phyloP scores from a whole-genome alignment of 2,329 filamentous ascomycete genomes.

The Sporothrix pseudoabietina region DNA sequence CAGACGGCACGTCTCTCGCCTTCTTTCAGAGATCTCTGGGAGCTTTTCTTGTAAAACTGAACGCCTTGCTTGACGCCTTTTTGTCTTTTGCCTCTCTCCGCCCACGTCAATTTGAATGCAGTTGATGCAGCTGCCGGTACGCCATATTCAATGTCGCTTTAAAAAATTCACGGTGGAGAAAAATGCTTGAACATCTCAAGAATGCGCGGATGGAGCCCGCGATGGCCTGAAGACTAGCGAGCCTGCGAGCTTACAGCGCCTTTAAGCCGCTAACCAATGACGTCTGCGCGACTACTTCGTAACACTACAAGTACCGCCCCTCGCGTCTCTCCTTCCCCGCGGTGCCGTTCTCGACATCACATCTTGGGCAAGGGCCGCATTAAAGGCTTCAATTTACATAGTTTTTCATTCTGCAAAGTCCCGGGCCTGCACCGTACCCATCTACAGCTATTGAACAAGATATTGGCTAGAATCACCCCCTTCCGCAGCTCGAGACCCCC shows the following conservation, averaged over 20 bases:
- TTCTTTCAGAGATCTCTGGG: background rate
- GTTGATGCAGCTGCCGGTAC: background rate
- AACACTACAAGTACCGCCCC: background rate
- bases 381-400: background rate
- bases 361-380: background rate
- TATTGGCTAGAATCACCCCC: background rate
- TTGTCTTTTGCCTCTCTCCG: background rate
- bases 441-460: background rate
- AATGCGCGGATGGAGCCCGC: background rate
- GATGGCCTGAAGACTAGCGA: background rate
- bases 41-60: too few relatives aligned
- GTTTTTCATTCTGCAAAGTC: background rate
- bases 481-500: background rate
- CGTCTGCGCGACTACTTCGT: conserved; percentile 14
- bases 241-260: conserved; percentile 6
- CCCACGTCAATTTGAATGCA: too few relatives aligned
- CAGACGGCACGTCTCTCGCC: background rate
- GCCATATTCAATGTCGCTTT: background rate
- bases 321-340: conserved; percentile 25
- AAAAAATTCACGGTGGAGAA: conserved; percentile 15
- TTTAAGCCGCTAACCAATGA: conserved; percentile 8
- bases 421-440: background rate
- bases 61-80: background rate
- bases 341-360: background rate
- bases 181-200: background rate